Evolutionary conservation across 257 asterid species (phyloP).

Genomic region (Petrea volubilis): DNA sequence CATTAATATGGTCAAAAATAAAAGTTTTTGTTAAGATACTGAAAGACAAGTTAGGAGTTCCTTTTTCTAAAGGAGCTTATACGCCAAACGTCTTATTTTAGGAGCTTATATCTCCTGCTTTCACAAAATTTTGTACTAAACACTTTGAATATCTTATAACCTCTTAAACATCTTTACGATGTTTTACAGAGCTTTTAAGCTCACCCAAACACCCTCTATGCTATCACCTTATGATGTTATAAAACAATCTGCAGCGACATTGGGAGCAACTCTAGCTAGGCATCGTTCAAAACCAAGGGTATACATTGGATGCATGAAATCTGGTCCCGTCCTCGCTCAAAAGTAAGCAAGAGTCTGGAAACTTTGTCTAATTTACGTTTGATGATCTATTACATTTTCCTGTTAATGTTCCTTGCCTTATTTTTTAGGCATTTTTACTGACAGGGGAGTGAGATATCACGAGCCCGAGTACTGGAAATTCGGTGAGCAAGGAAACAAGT

Average conservation of each 20-base stretch:
- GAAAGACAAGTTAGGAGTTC: too few species aligned
- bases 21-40: too few species aligned
- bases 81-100: too few species aligned
- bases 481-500: constrained; percentile 50
- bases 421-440: neutral
- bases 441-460: constrained; percentile 57
- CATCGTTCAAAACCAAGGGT: constrained; percentile 48
- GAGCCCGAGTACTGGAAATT: constrained; percentile 58
- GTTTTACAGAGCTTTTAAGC: too few species aligned
- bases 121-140: too few species aligned
- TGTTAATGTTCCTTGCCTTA: neutral
- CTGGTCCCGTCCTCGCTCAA: constrained; percentile 54
- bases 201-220: too few species aligned
- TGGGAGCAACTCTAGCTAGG: constrained; percentile 41
- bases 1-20: too few species aligned
- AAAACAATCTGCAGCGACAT: constrained; percentile 32
- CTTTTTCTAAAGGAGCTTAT: too few species aligned
- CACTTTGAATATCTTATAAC: too few species aligned
- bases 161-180: too few species aligned
- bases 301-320: constrained; percentile 55
- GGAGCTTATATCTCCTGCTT: too few species aligned
- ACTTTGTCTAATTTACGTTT: neutral
- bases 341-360: constrained; percentile 34
- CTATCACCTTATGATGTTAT: constrained; percentile 12
- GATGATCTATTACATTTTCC: neutral